Evolutionary conservation across 306 rosid genomes (phyloP).

Genomic region (Trifolium repens): DNA sequence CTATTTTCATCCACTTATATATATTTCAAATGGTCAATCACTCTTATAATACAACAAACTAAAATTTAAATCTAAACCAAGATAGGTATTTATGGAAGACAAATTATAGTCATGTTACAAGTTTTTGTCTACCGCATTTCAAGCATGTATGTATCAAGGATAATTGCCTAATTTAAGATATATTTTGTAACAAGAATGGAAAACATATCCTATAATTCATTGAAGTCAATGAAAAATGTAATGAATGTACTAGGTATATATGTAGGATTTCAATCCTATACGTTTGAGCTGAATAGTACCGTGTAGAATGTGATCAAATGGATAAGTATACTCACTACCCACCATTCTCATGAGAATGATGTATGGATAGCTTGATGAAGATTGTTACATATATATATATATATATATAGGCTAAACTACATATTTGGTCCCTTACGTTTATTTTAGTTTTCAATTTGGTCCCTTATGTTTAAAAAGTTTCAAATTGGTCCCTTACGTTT

Average conservation of each 20-base stretch:
- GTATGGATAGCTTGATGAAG: not conserved
- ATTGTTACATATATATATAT: not conserved
- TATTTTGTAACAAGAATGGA: constrained; percentile 2
- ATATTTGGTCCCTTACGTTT: too few relatives aligned
- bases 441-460: too few relatives aligned
- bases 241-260: not conserved
- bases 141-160: not conserved
- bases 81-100: too few relatives aligned
- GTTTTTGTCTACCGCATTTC: not conserved
- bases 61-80: too few relatives aligned
- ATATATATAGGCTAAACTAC: too few relatives aligned
- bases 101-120: not conserved
- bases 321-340: constrained; percentile 22
- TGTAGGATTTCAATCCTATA: constrained; percentile 20
- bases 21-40: too few relatives aligned
- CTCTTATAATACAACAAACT: too few relatives aligned
- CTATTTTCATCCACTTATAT: too few relatives aligned
- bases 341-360: constrained; percentile 23
- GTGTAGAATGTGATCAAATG: constrained; percentile 12
- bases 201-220: not conserved
- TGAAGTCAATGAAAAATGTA: constrained; percentile 31
- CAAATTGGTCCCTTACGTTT: too few relatives aligned
- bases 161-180: not conserved
- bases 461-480: too few relatives aligned
- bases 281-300: constrained; percentile 7